A percentile compares a stretch with the other conserved stretches of the same genome.
These are phyloP conservation scores for Lentinula sp. DNA, from an alignment of 768 basidiomycete species.

Conservation along the genomic window DNA sequence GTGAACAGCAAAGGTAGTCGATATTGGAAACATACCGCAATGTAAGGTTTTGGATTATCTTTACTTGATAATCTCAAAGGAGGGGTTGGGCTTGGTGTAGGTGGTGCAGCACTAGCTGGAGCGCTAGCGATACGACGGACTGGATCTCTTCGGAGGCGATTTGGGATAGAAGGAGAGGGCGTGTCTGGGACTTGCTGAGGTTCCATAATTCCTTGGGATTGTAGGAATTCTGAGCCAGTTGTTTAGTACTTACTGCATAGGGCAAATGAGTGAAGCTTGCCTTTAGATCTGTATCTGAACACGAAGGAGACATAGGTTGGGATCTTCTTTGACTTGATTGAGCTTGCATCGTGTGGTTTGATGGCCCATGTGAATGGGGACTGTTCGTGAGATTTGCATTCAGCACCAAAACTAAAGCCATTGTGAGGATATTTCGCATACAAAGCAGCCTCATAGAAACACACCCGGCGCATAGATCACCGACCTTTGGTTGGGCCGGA, in stretches of 20 bases:
- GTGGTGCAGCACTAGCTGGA: conserved; percentile 16
- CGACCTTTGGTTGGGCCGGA: conserved; percentile 30
- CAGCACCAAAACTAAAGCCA: conserved; percentile 40
- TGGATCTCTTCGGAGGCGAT: conserved; percentile 14
- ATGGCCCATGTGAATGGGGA: conserved; percentile 49
- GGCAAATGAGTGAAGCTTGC: conserved; percentile 23
- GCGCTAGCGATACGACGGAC: conserved; percentile 36
- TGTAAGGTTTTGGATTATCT: background rate
- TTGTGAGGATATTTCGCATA: background rate
- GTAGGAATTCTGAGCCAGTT: conserved; percentile 37
- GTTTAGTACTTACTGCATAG: background rate
- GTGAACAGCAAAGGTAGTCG: background rate
- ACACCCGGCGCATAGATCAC: conserved; percentile 45
- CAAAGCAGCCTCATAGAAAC: conserved; percentile 6
- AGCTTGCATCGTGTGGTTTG: conserved; percentile 35
- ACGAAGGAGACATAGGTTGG: conserved; percentile 59
- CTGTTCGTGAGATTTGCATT: conserved; percentile 32
- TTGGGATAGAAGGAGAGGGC: conserved; percentile 6
- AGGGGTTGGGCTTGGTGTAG: conserved; percentile 5
- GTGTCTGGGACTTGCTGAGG: conserved; percentile 13
- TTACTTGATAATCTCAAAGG: background rate
- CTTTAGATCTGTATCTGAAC: conserved; percentile 56
- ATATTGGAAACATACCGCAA: background rate
- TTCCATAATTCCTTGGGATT: conserved; percentile 43
- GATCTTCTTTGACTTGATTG: conserved; percentile 23